These are phyloP conservation scores for Fusarium goolgardi DNA, from an alignment of 2,329 filamentous ascomycete genomes.

Conservation along the genomic window DNA sequence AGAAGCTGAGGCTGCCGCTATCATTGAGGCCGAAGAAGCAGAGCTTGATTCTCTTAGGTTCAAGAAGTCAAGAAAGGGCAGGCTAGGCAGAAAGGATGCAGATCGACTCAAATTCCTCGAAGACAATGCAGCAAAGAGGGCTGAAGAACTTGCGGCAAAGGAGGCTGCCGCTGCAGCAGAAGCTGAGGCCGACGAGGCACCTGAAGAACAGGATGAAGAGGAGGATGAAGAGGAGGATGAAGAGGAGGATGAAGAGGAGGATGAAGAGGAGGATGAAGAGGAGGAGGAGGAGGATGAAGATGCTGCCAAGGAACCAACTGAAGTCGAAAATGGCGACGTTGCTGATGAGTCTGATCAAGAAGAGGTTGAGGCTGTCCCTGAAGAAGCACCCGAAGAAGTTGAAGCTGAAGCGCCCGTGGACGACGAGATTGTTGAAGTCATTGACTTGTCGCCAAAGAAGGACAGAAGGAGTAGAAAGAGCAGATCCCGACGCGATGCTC, in stretches of 20 bases:
- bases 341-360: constrained; percentile 44
- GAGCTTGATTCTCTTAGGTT: constrained; percentile 34
- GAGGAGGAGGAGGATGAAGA: constrained; percentile 1
- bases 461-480: constrained; percentile 58
- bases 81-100: constrained; percentile 43
- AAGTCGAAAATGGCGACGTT: constrained; percentile 30
- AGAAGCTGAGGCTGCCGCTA: constrained; percentile 44
- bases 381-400: constrained; percentile 49
- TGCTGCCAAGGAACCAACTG: constrained; percentile 41
- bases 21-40: constrained; percentile 29
- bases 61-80: constrained; percentile 43
- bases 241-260: constrained; percentile 18
- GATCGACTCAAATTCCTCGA: constrained; percentile 38
- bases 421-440: constrained; percentile 55
- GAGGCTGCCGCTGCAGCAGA: constrained; percentile 36
- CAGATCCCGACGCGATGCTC: constrained; percentile 53
- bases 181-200: constrained; percentile 11
- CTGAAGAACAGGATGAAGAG: constrained; percentile 22
- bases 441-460: constrained; percentile 62
- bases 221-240: neutral
- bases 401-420: constrained; percentile 37
- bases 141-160: constrained; percentile 40
- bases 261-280: constrained; percentile 17
- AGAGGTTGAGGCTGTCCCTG: constrained; percentile 48
- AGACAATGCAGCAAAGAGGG: constrained; percentile 33